Base-by-base conservation (phyloP, 1,284 basidiomycete species). In the Termitomyces sp. region DNA sequence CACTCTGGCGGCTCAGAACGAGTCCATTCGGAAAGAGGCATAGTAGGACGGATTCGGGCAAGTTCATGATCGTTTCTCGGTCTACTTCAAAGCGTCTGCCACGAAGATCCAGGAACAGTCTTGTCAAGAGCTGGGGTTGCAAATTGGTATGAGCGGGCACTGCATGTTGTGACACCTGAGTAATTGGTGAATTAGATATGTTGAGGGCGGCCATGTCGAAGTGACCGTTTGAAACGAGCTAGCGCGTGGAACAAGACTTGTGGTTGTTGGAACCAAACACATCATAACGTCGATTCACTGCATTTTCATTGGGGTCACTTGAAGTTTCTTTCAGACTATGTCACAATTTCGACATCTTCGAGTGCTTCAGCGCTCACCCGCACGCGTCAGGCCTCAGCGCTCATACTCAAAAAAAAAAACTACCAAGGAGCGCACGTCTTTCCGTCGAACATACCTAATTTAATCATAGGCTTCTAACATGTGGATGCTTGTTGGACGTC, bases 11-110 rank as follows among this genome's bases (percentile, higher is more conserved):
- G 64, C 88, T 92, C 53, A 99, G 80, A 45, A 98, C 92, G 59
- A 99, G 84, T 9, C 97, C 96, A 65, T 99, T 98, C 11, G 96
- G 96, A 67, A 99, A 99, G 52, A 99, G 79, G 69, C 96, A 98
- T 45, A 99, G 78, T 54, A 99, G 76, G 43, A 99, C 93, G 24
- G 91, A 94, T 80, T 99, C 96, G 7, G 96, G 96, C 30, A 99
- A 77, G 68, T 96, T 94, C 94, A 99, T 97, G 68, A 99, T 89
- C 30, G 91, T 94, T 73, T 98, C 96, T 62, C 97, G 82, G 74
- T 99, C 97, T 52, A 99, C 93, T 53, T 91, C 87, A 74, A 98
- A 97, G 61, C 93, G 86, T 60, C 77, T 80, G 55, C 94, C 94
- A 58, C 96, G 86, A 46, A 99, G 78, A 72, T 98, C 96, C 62